Evolutionary conservation across 306 rosid genomes (phyloP), one percentile per base, ranked within the genome.

Genomic region (Casuarina equisetifolia): DNA sequence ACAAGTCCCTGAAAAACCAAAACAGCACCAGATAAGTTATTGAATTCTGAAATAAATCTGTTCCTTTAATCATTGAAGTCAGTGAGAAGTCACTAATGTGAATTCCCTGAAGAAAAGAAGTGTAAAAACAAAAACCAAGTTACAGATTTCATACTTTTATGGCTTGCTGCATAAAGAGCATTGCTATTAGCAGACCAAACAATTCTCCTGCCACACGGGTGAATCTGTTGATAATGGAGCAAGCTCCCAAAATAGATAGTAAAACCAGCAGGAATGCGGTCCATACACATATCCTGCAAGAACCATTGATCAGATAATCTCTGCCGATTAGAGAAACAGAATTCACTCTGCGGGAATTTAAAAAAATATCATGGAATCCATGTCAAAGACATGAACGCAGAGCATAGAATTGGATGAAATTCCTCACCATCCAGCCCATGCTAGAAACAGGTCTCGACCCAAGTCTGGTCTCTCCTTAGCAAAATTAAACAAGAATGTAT

Each of bases 161-260:
- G 19, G 99, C 94, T 85, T 96, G 97, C 73, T 96, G 99, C 99
- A 92, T 90, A 86, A 96, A 96, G 79, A 96, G 99, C 98, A 96
- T 92, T 9, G 99, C 97, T 52, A 96, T 96, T 16, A 96, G 98
- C 70, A 96, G 50, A 75, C 99, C 99, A 70, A 96, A 96, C 76
- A 96, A 80, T 78, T 96, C 99, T 38, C 99, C 99, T 0, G 99
- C 98, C 19, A 96, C 78, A 40, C 99, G 90, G 36, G 99, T 96
- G 82, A 96, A 96, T 80, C 99, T 81, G 75, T 89, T 96, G 90
- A 96, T 96, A 46, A 96, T 92, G 74, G 99, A 96, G 79, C 99
- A 96, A 53, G 97, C 99, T 36, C 99, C 99, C 77, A 96, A 82
- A 74, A 96, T 78, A 62, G 99, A 91, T 70, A 96, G 54, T 43